Evolutionary conservation across 805 yeast species (phyloP).

Genomic region (Candida rishiriensis): DNA sequence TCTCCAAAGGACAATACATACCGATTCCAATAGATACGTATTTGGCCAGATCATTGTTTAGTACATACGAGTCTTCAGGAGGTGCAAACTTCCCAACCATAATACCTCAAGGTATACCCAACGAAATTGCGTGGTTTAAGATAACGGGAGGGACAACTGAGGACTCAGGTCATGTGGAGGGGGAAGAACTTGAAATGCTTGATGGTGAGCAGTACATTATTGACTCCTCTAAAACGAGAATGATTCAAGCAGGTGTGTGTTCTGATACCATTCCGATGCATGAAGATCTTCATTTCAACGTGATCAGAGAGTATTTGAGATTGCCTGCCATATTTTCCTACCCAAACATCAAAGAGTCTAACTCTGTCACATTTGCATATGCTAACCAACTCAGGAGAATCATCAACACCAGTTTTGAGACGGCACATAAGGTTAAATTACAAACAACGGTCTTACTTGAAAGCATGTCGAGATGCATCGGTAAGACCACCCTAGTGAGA

Average conservation of each 20-base stretch:
- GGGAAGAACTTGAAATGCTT: constrained; percentile 5
- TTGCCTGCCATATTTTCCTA: constrained; percentile 10
- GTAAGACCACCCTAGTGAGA: constrained; percentile 64
- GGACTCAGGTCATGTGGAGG: constrained; percentile 15
- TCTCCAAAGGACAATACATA: constrained; percentile 61
- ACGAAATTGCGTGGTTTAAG: constrained; percentile 82
- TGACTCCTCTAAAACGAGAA: constrained; percentile 62
- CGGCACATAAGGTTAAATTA: constrained; percentile 33
- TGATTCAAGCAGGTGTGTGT: constrained; percentile 65
- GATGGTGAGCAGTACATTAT: constrained; percentile 44
- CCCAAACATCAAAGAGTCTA: constrained; percentile 9
- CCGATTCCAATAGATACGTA: constrained; percentile 75
- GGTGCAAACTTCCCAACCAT: constrained; percentile 27
- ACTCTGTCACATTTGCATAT: constrained; percentile 34
- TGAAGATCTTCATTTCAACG: constrained; percentile 12
- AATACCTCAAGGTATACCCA: constrained; percentile 59
- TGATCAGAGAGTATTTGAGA: constrained; percentile 13
- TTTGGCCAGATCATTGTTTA: constrained; percentile 53
- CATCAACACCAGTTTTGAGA: constrained; percentile 44
- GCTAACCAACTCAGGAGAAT: constrained; percentile 51
- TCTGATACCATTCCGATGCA: constrained; percentile 30
- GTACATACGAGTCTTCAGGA: constrained; percentile 26
- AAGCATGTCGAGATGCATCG: constrained; percentile 72
- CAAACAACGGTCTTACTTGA: constrained; percentile 61
- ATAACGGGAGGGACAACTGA: constrained; percentile 49